Evolutionary conservation across 495 filamentous ascomycete species (phyloP), one percentile per base, ranked within the genome.

Genomic region (Penicillium atrosanguineum): DNA sequence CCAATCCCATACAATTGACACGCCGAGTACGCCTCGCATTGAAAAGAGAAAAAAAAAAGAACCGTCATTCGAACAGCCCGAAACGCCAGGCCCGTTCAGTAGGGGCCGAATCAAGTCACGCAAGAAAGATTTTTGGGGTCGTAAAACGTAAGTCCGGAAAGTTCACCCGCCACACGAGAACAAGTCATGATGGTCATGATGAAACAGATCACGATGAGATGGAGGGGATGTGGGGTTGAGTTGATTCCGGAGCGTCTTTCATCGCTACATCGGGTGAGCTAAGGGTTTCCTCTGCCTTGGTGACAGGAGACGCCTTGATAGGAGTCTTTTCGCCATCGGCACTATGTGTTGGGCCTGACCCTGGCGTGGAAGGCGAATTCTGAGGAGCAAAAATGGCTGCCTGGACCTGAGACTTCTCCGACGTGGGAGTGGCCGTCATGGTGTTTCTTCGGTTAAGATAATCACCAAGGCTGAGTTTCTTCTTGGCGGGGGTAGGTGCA

Each of bases 381-480:
- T 61, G 66, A 4, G 69, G 34, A 9, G 56, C 51, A 48, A 56
- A 56, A 38, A 59, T 59, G 3, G 50, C 65, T 25, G 63, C 55
- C 47, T 68, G 69, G 7, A 54, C 53, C 29, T 65, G 74, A 15
- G 66, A 47, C 49, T 74, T 78, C 31, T 78, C 74, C 4, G 69
- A 62, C 1, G 68, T 72, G 11, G 75, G 73, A 7, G 57, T 60
- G 7, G 71, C 73, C n/a, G 67, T 46, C 55, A 75, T 55, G 6
- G 73, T 74, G 7, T 71, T 79, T 46, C 69, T 69, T 52, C 77
- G 71, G 46, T 71, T 84, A 20, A 82, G 72, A 59, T 87, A 88
- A 56, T 87, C 85, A 50, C 83, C 84, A n/a, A 88, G 65, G 60
- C 83, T 87, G 52, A 87, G 69, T 56, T 84, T 83, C 64, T 87